Evolutionary conservation across 2,329 filamentous ascomycete genomes (phyloP).

Genomic region (Magnaporthiopsis poae): DNA sequence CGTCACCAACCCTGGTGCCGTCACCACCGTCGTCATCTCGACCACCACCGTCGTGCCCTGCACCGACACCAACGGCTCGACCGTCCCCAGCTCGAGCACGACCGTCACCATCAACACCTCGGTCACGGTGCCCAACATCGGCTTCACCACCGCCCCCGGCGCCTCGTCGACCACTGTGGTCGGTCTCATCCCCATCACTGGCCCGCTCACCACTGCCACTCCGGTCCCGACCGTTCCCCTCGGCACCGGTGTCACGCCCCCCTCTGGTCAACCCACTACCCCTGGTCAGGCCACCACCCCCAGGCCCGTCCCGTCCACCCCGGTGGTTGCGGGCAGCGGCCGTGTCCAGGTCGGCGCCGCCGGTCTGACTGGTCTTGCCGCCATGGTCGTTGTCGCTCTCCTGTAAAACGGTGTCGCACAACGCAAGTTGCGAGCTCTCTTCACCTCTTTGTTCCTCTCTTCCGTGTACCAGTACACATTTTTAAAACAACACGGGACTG

Average conservation of each 20-base stretch:
- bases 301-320: slow-evolving; percentile 22
- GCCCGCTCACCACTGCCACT: slow-evolving; percentile 19
- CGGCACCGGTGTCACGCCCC: slow-evolving; percentile 21
- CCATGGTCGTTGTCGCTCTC: slow-evolving; percentile 34
- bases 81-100: slow-evolving; percentile 41
- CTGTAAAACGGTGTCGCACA: slow-evolving; percentile 28
- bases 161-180: slow-evolving; percentile 18
- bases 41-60: slow-evolving; percentile 43
- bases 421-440: slow-evolving; percentile 2
- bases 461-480: neutral
- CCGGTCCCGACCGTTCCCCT: slow-evolving; percentile 16
- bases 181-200: slow-evolving; percentile 31
- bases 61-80: slow-evolving; percentile 34
- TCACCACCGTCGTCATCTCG: slow-evolving; percentile 38
- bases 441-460: neutral
- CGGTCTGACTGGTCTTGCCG: slow-evolving; percentile 34
- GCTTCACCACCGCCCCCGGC: slow-evolving; percentile 30
- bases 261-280: slow-evolving; percentile 18
- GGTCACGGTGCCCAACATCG: slow-evolving; percentile 44
- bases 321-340: slow-evolving; percentile 23
- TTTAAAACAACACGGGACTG: neutral
- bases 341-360: slow-evolving; percentile 27
- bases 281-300: slow-evolving; percentile 18
- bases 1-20: slow-evolving; percentile 28
- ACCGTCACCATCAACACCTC: slow-evolving; percentile 36